Conservation (phyloP, 2,329 filamentous ascomycete genomes). For the Cladosporium sp. region DNA sequence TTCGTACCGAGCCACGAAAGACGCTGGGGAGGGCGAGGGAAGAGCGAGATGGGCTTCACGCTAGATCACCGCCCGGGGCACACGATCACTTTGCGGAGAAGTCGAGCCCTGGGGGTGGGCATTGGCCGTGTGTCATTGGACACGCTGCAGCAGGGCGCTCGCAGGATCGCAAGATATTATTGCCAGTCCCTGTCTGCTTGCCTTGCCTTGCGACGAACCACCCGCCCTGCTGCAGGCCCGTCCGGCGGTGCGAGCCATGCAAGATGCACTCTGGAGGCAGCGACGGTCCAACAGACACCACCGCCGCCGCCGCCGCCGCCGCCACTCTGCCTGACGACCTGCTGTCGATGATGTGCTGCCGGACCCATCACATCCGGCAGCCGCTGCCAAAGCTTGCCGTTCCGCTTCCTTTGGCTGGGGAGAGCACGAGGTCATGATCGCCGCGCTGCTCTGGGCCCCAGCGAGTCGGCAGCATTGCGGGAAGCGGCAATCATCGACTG, state of each 20-base stretch:
- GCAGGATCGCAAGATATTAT: slow-evolving; percentile 3
- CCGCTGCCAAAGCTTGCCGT: too few relatives aligned
- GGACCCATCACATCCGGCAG: too few relatives aligned
- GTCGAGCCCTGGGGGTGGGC: slow-evolving; percentile 14
- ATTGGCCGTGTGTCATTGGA: slow-evolving; percentile 17
- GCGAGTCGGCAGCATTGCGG: slow-evolving; percentile 1
- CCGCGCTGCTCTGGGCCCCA: background rate
- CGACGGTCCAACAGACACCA: too few relatives aligned
- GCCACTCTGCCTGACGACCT: background rate
- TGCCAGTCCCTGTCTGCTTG: slow-evolving; percentile 11
- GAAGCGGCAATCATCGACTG: background rate
- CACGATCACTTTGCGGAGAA: slow-evolving; percentile 26
- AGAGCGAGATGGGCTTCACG: slow-evolving; percentile 10
- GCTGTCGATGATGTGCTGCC: too few relatives aligned
- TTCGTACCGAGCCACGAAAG: slow-evolving; percentile 6
- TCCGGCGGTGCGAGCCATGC: slow-evolving; percentile 1
- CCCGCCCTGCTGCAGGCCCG: background rate
- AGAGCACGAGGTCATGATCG: too few relatives aligned
- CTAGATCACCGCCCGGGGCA: slow-evolving; percentile 16
- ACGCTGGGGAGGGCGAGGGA: slow-evolving; percentile 16
- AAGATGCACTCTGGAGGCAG: too few relatives aligned
- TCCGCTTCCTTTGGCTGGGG: too few relatives aligned
- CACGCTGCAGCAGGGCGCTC: too few relatives aligned
- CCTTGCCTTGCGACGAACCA: background rate
- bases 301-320: too few relatives aligned